Evolutionary conservation across 2,329 filamentous ascomycete species (phyloP).

Genomic region (Cryphonectria carpinicola): DNA sequence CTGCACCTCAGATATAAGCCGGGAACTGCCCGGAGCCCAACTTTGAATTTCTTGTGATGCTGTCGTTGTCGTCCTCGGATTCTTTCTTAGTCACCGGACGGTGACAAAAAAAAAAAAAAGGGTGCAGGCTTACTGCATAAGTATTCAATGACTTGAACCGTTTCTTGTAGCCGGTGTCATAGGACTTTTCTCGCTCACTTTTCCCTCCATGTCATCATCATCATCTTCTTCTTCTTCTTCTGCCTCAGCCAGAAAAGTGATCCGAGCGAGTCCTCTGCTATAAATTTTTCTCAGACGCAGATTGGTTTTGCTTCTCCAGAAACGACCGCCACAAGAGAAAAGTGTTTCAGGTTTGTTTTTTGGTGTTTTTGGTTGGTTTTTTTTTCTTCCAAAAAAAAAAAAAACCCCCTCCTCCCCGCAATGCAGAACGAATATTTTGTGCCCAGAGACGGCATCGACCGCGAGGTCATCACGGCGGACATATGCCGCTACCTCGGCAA

Average conservation of each 20-base stretch:
- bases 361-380: too few species aligned
- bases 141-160: neutral
- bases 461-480: conserved; percentile 82
- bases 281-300: neutral
- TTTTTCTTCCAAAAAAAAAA: too few species aligned
- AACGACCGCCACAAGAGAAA: neutral
- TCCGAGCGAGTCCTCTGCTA: neutral
- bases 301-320: neutral
- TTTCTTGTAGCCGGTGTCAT: neutral
- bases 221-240: neutral
- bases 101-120: neutral
- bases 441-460: conserved; percentile 78
- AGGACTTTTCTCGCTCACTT: neutral
- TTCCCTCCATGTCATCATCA: neutral
- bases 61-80: neutral
- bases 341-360: too few species aligned
- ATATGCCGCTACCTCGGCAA: conserved; percentile 84
- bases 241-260: neutral
- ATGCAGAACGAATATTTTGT: conserved; percentile 78
- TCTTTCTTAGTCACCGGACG: neutral
- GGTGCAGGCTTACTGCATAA: neutral
- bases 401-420: too few species aligned
- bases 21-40: neutral
- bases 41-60: neutral
- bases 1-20: neutral